Evolutionary conservation across 371 early-diverging fungal genomes (phyloP), one percentile per base, ranked within the genome.

Genomic region (Astathelohania contejeani): DNA sequence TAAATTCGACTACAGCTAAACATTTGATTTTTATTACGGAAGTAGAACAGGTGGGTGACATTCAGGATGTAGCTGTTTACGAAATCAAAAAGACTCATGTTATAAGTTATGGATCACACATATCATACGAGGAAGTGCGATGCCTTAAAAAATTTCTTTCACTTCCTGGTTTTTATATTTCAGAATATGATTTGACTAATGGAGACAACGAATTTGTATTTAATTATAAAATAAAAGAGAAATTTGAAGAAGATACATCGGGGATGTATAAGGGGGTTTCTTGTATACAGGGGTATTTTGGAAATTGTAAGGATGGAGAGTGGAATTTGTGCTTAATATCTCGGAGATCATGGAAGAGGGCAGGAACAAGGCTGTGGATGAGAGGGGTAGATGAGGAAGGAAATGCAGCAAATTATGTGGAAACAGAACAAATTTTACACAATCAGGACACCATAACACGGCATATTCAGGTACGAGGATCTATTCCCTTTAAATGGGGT

Each of bases 311-410:
- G 19, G 12, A 25, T 18, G 56, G 61, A 6, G 19, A 32, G 9
- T 25, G 43, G 16, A 18, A 24, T 19, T 23, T 73, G 19, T 40
- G 46, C 7, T 72, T 93, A 22, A 80, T 93, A 32, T 90, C 90
- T 19, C 79, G 93, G 54, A 76, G 91, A 55, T 84, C 87, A 62
- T 86, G 86, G 66, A 81, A 83, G 67, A 80, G 91, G 48, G 86
- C 88, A n/a, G 98, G 98, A 1, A 88, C 91, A 27, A 80, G 97
- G 47, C 93, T 83, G 68, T 83, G 85, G 66, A 81, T 89, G 0
- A 79, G 99, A 51, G 99, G 99, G 4, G 80, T 90, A 22, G 87
- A 96, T 65, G 88, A 90, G 60, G 81, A 83, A 59, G 97, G 97
- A 18, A 78, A 88, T 70, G 88, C 86, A 4, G 87, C 94, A 14